phyloP scores from a whole-genome alignment of 345 rosid species.

The Eucalyptus leucophloia region DNA sequence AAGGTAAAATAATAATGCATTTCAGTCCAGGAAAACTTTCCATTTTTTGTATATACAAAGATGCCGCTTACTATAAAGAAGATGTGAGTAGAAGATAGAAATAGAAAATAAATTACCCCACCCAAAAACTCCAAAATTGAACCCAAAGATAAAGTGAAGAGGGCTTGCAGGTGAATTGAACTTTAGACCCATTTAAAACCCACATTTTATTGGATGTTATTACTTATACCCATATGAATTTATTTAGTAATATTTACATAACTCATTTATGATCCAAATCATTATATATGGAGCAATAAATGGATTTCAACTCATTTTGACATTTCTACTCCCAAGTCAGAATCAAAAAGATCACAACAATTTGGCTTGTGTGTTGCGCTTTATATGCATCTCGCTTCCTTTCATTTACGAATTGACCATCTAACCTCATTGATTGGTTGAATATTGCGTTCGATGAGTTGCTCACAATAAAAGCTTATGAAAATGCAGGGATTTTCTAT shows the following conservation, averaged over 20 bases:
- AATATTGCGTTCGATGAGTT: background rate
- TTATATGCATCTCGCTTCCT: background rate
- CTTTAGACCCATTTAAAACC: background rate
- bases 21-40: too few species aligned
- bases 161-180: background rate
- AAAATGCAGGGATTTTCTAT: background rate
- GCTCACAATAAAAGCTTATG: background rate
- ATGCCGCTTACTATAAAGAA: background rate
- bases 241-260: background rate
- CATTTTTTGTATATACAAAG: too few species aligned
- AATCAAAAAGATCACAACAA: background rate
- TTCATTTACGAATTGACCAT: background rate
- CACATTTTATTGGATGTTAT: background rate
- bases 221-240: background rate
- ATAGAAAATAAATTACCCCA: too few species aligned
- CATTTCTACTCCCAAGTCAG: background rate
- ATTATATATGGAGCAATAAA: background rate
- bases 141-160: background rate
- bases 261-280: background rate
- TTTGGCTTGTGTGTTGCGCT: background rate
- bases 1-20: too few species aligned
- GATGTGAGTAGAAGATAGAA: background rate
- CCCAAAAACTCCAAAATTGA: background rate
- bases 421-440: background rate
- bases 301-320: too few species aligned